Percentiles rank a stretch among this genome's conserved stretches.
These are phyloP conservation scores for Paramecium octaurelia DNA, from an alignment of 73 alveolate species.

Conservation along the genomic window DNA sequence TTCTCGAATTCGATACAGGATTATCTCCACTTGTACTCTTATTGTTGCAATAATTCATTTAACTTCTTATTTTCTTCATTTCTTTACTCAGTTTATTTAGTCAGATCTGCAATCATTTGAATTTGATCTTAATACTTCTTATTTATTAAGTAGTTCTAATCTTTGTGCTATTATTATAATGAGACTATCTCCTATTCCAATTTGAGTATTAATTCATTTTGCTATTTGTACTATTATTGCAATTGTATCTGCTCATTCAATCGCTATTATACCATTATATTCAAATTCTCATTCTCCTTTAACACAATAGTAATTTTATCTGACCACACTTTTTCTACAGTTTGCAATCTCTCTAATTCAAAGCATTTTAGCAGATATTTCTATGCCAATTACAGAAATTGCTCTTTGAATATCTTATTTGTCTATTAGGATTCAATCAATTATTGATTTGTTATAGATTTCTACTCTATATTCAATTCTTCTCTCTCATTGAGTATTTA, in stretches of 20 bases:
- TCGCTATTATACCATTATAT: not conserved
- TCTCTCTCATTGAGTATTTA: slow-evolving; percentile 16
- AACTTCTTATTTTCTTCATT: not conserved
- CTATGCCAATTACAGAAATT: not conserved
- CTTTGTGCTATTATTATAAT: not conserved
- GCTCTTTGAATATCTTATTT: not conserved
- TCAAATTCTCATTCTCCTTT: slow-evolving; percentile 8
- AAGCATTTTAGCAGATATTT: slow-evolving; percentile 36
- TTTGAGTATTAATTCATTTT: not conserved
- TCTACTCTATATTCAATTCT: not conserved
- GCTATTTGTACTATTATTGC: not conserved
- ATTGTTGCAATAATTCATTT: not conserved
- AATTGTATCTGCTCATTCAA: not conserved
- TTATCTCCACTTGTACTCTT: slow-evolving; percentile 25
- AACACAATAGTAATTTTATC: not conserved
- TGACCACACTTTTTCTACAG: not conserved
- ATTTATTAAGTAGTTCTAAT: not conserved
- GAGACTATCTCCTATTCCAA: not conserved
- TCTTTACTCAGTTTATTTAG: not conserved
- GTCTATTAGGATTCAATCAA: not conserved
- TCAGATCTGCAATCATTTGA: not conserved
- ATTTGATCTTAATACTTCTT: not conserved
- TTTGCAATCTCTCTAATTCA: slow-evolving; percentile 16
- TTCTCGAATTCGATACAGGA: slow-evolving; percentile 26
- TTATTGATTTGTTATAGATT: not conserved